Percentiles rank a stretch among this genome's conserved stretches.
Evolutionary conservation across 805 yeast species (phyloP).

Genomic region (Candida ponderosae): DNA sequence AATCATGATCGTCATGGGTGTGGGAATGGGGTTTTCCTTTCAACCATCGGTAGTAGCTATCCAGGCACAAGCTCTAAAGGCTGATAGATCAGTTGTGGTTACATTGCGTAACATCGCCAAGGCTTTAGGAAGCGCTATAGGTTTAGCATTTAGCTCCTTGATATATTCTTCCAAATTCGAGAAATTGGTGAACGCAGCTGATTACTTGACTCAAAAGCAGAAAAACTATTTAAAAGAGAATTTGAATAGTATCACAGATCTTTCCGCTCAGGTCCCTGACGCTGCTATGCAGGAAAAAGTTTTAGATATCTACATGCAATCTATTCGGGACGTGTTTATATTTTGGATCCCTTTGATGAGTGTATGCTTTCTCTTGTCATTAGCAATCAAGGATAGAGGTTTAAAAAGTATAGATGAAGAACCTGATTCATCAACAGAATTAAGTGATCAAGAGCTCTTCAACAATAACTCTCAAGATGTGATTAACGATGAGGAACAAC

Average conservation of each 20-base stretch:
- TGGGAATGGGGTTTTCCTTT: slow-evolving; percentile 30
- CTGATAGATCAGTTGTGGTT: slow-evolving; percentile 51
- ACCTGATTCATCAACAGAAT: neutral
- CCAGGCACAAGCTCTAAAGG: slow-evolving; percentile 42
- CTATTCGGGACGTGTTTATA: slow-evolving; percentile 1
- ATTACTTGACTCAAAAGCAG: neutral
- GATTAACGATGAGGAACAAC: too few species aligned
- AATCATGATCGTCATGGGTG: slow-evolving; percentile 28
- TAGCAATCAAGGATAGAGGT: neutral
- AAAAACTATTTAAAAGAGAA: slow-evolving; percentile 1
- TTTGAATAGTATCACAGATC: slow-evolving; percentile 1
- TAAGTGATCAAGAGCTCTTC: too few species aligned
- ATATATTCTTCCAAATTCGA: slow-evolving; percentile 3
- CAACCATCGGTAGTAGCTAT: slow-evolving; percentile 32
- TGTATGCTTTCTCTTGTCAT: neutral
- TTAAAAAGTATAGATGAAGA: slow-evolving; percentile 1
- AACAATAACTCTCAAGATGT: too few species aligned
- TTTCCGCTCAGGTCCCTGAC: neutral
- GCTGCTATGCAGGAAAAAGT: neutral
- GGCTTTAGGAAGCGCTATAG: slow-evolving; percentile 53
- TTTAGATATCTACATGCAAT: slow-evolving; percentile 1
- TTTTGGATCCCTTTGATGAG: slow-evolving; percentile 3
- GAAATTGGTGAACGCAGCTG: neutral
- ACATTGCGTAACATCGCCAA: slow-evolving; percentile 48
- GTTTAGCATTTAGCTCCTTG: slow-evolving; percentile 34